A percentile compares a stretch with the other conserved stretches of the same genome.
Conservation (phyloP, 164 flowering plant species). For the Platanus orientalis region DNA sequence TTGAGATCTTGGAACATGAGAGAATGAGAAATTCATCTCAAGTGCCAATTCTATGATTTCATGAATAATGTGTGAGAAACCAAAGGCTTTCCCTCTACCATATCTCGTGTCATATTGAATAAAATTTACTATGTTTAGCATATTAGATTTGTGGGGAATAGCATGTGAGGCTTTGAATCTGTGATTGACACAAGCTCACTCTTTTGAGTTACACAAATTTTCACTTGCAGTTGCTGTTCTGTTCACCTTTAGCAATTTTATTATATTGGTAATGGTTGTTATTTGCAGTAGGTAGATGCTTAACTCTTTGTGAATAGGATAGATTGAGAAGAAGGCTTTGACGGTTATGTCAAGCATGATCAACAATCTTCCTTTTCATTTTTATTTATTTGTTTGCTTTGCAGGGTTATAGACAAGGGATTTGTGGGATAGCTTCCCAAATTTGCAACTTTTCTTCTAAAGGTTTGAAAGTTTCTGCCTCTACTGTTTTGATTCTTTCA, state of each 20-base stretch:
- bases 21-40: no score
- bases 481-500: background rate
- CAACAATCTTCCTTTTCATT: background rate
- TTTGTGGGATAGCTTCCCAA: conserved; percentile 40
- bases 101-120: no score
- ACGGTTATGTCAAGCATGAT: background rate
- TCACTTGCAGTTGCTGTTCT: background rate
- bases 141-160: no score
- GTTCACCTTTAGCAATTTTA: background rate
- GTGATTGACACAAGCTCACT: no score
- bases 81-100: no score
- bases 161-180: no score
- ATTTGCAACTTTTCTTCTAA: conserved; percentile 41
- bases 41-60: no score
- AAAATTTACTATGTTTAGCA: no score
- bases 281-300: no score
- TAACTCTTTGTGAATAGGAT: background rate
- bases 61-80: no score
- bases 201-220: no score
- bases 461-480: conserved; percentile 30
- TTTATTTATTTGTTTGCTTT: background rate
- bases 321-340: background rate
- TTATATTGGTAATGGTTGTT: background rate
- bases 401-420: conserved; percentile 45
- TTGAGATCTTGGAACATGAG: no score